Evolutionary conservation across 2,329 filamentous ascomycete species (phyloP), one percentile per base, ranked within the genome.

Genomic region (Exophiala phaeomuriformis): DNA sequence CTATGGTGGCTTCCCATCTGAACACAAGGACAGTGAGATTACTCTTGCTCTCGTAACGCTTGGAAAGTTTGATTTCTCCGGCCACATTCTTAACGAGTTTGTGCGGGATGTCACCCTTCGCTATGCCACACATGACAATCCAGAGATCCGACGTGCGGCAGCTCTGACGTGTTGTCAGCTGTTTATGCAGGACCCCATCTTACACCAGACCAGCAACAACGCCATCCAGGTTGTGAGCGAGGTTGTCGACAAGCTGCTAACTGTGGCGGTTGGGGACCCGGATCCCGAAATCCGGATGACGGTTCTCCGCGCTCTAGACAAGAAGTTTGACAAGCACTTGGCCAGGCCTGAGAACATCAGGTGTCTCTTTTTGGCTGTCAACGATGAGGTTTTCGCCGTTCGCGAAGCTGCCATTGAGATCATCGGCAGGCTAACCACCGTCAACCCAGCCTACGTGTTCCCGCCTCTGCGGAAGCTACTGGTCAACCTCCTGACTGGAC

Each of bases 61-160:
- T 0, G 94, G 93, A n/a, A 96, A 90, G 67, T 98, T 98, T 65
- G 93, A 98, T 68, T 98, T 98, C 66, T 85, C 76, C 33, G 83
- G 80, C 71, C 90, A 97, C 65, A 86, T 96, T 10, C 75, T 99
- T 10, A 99, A 99, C 64, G 94, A 99, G 68, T 99, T 99, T 63
- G 93, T 98, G 30, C 87, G 93, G 28, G 93, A 99, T 67, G 93
- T 98, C 47, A 93, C 94, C 3, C 94, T 98, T 66, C 93, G 91
- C 68, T 99, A 96, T 64, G 91, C 98, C 40, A 91, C 98, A 63
- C 93, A 95, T 59, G 91, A 97, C 63, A 94, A 95, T 64, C 80
- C 89, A 0, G 88, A 94, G 60, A 96, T 95, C 47, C 83, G 93
- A 55, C 91, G 95, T 70, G 93, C 93, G 10, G 91, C 93, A 2